A percentile compares a stretch with the other conserved stretches of the same genome.
phyloP scores from a whole-genome alignment of 1,139 yeast genomes.

The Saccharomyces pastorianus region DNA sequence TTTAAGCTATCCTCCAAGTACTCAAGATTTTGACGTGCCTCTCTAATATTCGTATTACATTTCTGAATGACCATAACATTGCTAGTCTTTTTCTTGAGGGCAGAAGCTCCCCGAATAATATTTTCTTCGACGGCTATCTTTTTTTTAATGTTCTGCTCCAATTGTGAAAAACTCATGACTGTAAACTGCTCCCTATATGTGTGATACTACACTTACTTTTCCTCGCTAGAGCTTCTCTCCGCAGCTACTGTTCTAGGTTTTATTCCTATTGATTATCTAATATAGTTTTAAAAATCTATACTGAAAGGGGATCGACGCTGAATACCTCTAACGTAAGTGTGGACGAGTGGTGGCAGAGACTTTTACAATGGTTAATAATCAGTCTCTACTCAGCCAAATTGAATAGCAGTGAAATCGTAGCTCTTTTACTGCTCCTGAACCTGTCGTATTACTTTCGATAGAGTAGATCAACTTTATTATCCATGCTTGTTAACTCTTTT shows the following conservation, averaged over 20 bases:
- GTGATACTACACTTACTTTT: neutral
- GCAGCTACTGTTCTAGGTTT: neutral
- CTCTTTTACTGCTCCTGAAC: neutral
- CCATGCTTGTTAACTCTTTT: neutral
- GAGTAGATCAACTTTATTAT: neutral
- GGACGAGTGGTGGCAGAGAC: neutral
- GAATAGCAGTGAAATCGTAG: neutral
- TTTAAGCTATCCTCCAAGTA: slow-evolving; percentile 72
- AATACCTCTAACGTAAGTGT: neutral
- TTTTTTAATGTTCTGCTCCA: slow-evolving; percentile 52
- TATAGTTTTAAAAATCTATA: neutral
- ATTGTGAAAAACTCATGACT: slow-evolving; percentile 18
- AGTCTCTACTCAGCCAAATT: neutral
- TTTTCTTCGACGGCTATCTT: slow-evolving; percentile 85
- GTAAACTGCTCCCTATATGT: neutral
- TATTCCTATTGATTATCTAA: neutral
- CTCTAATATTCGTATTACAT: slow-evolving; percentile 84
- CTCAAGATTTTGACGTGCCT: slow-evolving; percentile 84
- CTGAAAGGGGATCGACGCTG: neutral
- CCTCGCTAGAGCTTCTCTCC: neutral
- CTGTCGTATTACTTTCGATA: neutral
- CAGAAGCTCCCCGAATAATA: slow-evolving; percentile 79
- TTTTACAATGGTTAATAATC: neutral
- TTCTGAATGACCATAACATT: slow-evolving; percentile 80
- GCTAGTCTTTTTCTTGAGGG: slow-evolving; percentile 65